These are phyloP conservation scores for Stereum hirsutum DNA, from an alignment of 1,284 basidiomycete species.

Conservation along the genomic window DNA sequence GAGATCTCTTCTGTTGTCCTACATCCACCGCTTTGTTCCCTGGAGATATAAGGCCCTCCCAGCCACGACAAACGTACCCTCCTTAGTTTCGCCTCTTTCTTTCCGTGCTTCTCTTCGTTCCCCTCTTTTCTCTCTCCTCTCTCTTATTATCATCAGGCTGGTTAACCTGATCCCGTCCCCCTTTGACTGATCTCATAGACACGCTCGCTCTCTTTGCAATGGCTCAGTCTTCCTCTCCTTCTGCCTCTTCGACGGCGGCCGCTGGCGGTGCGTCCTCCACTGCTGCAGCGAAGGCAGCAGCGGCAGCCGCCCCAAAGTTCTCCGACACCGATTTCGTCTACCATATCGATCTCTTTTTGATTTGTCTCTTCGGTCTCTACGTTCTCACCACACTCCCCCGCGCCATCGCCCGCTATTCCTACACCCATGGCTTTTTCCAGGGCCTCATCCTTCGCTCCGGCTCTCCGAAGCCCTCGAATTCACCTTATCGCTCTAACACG, in stretches of 20 bases:
- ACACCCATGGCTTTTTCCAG: slow-evolving; percentile 20
- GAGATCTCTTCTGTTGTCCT: too few relatives aligned
- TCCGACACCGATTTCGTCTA: slow-evolving; percentile 14
- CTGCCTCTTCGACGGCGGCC: not conserved
- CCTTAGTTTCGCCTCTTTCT: too few relatives aligned
- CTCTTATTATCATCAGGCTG: not conserved
- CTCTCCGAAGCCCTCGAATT: slow-evolving; percentile 6
- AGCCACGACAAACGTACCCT: too few relatives aligned
- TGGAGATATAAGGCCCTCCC: too few relatives aligned
- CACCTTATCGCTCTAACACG: slow-evolving; percentile 4
- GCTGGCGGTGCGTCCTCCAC: not conserved
- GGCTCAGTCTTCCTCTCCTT: not conserved
- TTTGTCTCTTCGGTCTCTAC: slow-evolving; percentile 19
- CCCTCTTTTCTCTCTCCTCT: not conserved
- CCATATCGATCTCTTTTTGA: slow-evolving; percentile 21
- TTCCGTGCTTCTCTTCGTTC: too few relatives aligned
- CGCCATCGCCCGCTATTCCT: slow-evolving; percentile 22
- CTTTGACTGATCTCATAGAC: not conserved
- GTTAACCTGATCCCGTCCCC: not conserved
- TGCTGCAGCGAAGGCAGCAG: not conserved
- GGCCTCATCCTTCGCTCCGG: slow-evolving; percentile 22
- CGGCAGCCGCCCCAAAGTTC: not conserved
- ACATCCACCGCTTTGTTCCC: too few relatives aligned
- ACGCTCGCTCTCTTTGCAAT: not conserved
- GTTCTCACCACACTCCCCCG: slow-evolving; percentile 23